Conservation (phyloP, 148 eudicot species). For the Spergularia marina region DNA sequence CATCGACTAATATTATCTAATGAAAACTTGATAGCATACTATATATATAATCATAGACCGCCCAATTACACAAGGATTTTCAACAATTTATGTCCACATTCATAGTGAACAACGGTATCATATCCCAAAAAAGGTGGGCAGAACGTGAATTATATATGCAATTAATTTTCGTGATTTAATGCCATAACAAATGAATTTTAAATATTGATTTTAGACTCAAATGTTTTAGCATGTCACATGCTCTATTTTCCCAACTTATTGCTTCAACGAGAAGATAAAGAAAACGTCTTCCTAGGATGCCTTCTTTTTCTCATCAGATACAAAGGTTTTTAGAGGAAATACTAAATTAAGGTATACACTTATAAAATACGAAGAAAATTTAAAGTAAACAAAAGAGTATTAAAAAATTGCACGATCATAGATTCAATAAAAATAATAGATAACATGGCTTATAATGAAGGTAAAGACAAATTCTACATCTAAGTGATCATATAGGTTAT, state of each 20-base stretch:
- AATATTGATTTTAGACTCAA: neutral
- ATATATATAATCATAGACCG: no score
- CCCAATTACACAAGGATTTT: no score
- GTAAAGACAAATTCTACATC: neutral
- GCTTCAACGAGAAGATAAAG: neutral
- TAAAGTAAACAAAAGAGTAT: neutral
- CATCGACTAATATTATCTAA: no score
- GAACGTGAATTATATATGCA: neutral
- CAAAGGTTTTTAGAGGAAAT: neutral
- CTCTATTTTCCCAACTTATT: neutral
- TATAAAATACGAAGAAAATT: neutral
- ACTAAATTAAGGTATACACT: neutral
- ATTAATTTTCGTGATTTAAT: neutral
- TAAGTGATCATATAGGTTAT: neutral
- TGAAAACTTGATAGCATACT: no score
- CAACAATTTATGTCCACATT: no score
- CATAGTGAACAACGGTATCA: neutral
- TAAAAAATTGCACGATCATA: neutral
- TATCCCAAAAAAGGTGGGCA: neutral
- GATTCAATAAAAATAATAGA: neutral
- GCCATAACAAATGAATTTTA: neutral
- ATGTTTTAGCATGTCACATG: conserved; percentile 1
- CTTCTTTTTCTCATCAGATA: neutral
- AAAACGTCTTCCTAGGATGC: neutral
- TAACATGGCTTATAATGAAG: neutral